These are phyloP conservation scores for Suillus subalutaceus DNA, from an alignment of 768 basidiomycete species.

Conservation along the genomic window DNA sequence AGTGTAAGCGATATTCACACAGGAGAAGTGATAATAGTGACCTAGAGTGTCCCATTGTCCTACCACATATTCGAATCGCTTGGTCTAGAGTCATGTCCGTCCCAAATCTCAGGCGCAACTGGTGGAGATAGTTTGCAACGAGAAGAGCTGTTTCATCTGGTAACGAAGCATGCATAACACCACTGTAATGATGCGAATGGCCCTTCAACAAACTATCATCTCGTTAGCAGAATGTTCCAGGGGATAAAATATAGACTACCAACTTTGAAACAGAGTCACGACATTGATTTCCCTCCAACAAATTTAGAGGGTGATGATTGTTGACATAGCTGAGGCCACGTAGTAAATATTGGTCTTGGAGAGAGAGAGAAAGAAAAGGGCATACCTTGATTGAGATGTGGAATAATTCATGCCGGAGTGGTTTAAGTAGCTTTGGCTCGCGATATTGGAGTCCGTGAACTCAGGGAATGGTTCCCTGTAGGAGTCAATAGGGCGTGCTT, in stretches of 20 bases:
- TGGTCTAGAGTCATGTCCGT: neutral
- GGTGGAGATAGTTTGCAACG: neutral
- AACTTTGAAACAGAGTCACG: neutral
- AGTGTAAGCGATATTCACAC: neutral
- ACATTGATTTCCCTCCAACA: neutral
- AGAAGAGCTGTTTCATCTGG: neutral
- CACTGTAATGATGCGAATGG: neutral
- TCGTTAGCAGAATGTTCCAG: neutral
- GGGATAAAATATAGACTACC: neutral
- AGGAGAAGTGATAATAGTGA: neutral
- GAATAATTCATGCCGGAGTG: neutral
- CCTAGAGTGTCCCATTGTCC: neutral
- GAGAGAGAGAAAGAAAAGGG: neutral
- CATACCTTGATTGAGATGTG: neutral
- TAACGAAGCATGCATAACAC: neutral
- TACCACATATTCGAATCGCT: neutral
- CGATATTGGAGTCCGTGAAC: neutral
- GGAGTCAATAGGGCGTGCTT: neutral
- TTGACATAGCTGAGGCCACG: neutral
- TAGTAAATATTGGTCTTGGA: neutral
- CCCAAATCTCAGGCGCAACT: neutral
- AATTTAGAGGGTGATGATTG: neutral
- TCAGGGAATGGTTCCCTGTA: neutral
- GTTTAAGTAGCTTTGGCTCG: neutral
- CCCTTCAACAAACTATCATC: neutral